phyloP scores from a whole-genome alignment of 495 filamentous ascomycete species.

The Talaromyces proteolyticus region DNA sequence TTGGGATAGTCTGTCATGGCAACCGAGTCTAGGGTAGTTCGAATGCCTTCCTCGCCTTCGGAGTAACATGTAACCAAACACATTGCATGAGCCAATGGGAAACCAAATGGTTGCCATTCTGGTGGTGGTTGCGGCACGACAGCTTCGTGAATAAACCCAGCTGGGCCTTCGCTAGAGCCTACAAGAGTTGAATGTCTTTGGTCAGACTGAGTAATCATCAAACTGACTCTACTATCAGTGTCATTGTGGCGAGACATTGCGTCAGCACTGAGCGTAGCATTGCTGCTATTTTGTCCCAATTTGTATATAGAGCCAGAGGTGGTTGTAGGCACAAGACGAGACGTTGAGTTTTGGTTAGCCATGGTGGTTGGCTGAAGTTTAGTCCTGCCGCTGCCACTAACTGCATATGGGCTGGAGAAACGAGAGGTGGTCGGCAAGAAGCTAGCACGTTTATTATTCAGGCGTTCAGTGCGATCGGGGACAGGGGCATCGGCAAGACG shows the following conservation, averaged over 20 bases:
- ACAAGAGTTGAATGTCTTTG: constrained; percentile 47
- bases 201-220: constrained; percentile 33
- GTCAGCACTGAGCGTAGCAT: constrained; percentile 44
- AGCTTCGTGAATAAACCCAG: constrained; percentile 89
- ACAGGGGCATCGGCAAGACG: constrained; percentile 63
- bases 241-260: constrained; percentile 27
- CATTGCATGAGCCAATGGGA: constrained; percentile 86
- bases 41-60: constrained; percentile 86
- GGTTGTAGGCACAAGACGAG: constrained; percentile 62
- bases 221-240: constrained; percentile 45
- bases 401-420: constrained; percentile 89
- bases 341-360: constrained; percentile 81
- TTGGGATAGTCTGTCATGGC: constrained; percentile 98
- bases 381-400: constrained; percentile 48
- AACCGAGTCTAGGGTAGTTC: constrained; percentile 92
- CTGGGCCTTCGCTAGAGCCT: constrained; percentile 71
- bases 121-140: constrained; percentile 97
- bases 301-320: constrained; percentile 55
- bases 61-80: constrained; percentile 97
- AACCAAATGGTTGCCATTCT: constrained; percentile 95
- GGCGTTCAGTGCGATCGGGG: constrained; percentile 47
- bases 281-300: constrained; percentile 62
- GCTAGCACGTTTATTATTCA: constrained; percentile 78
- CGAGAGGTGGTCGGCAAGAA: constrained; percentile 79
- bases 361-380: constrained; percentile 76